A percentile compares a stretch with the other conserved stretches of the same genome.
Evolutionary conservation across 2,329 filamentous ascomycete genomes (phyloP).

Genomic region (Chrysosporium queenslandicum): DNA sequence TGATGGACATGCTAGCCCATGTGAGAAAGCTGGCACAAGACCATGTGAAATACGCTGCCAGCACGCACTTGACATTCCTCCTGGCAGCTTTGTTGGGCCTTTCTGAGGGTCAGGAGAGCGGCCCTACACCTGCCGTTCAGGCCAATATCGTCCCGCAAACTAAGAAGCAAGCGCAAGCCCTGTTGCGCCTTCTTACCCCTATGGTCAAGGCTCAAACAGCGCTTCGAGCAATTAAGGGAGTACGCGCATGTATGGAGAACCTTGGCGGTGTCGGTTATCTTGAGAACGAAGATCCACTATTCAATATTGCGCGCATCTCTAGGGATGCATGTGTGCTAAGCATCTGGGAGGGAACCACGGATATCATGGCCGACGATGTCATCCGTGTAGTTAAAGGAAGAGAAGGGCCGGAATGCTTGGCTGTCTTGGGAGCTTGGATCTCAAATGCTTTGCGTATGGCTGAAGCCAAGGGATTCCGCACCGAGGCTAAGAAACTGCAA

Average conservation of each 20-base stretch:
- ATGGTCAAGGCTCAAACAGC: constrained; percentile 27
- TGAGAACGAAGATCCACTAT: constrained; percentile 42
- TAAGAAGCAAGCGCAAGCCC: constrained; percentile 16
- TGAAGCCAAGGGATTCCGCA: constrained; percentile 41
- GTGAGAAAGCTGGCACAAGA: constrained; percentile 31
- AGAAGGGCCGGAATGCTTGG: constrained; percentile 15
- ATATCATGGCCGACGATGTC: constrained; percentile 50
- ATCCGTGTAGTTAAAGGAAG: constrained; percentile 35
- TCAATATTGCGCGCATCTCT: constrained; percentile 57
- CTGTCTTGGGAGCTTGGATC: constrained; percentile 32
- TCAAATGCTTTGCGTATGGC: constrained; percentile 39
- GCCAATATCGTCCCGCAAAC: constrained; percentile 20
- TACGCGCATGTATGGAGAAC: constrained; percentile 26
- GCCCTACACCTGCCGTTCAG: constrained; percentile 13
- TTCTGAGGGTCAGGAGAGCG: constrained; percentile 23
- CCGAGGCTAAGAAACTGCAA: constrained; percentile 25
- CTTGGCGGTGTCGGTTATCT: constrained; percentile 27
- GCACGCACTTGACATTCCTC: constrained; percentile 32
- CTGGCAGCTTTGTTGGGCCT: constrained; percentile 29
- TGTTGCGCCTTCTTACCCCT: constrained; percentile 28
- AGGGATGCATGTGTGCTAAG: constrained; percentile 54
- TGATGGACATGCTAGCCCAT: constrained; percentile 36
- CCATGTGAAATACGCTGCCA: constrained; percentile 32
- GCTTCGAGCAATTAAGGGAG: constrained; percentile 19
- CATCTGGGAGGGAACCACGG: constrained; percentile 64